Evolutionary conservation across 768 basidiomycete species (phyloP).

Genomic region (Auricularia sp.): DNA sequence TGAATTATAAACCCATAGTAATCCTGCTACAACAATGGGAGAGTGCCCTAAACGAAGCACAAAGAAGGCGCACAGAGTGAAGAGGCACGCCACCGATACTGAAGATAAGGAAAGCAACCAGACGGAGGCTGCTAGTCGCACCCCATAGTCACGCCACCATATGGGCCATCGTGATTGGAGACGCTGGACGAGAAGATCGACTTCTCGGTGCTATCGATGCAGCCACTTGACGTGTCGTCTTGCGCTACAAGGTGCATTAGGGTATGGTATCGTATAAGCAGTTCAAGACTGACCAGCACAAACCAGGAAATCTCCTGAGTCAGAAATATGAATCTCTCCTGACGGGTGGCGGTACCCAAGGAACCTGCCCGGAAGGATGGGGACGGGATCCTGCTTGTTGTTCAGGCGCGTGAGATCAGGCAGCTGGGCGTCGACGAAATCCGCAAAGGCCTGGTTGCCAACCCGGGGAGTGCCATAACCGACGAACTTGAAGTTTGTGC

Average conservation of each 20-base stretch:
- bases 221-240: background rate
- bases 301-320: slow-evolving; percentile 37
- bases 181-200: background rate
- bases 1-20: no score
- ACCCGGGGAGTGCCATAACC: slow-evolving; percentile 39
- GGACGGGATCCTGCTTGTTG: slow-evolving; percentile 14
- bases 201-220: background rate
- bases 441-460: slow-evolving; percentile 1
- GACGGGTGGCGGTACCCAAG: slow-evolving; percentile 23
- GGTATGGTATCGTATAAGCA: background rate
- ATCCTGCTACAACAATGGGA: no score
- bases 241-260: background rate
- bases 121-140: no score
- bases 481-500: slow-evolving; percentile 28
- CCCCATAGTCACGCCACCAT: background rate
- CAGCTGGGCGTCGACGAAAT: slow-evolving; percentile 7
- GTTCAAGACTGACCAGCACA: slow-evolving; percentile 37
- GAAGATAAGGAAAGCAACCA: no score
- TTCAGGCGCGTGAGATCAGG: slow-evolving; percentile 5
- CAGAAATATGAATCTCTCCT: slow-evolving; percentile 25
- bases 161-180: background rate
- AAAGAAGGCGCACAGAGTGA: no score
- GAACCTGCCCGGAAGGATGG: slow-evolving; percentile 16
- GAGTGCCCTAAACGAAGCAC: no score
- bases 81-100: no score